These are phyloP conservation scores for Borealophlyctis nickersoniae DNA, from an alignment of 192 early-diverging fungal species.

Conservation along the genomic window DNA sequence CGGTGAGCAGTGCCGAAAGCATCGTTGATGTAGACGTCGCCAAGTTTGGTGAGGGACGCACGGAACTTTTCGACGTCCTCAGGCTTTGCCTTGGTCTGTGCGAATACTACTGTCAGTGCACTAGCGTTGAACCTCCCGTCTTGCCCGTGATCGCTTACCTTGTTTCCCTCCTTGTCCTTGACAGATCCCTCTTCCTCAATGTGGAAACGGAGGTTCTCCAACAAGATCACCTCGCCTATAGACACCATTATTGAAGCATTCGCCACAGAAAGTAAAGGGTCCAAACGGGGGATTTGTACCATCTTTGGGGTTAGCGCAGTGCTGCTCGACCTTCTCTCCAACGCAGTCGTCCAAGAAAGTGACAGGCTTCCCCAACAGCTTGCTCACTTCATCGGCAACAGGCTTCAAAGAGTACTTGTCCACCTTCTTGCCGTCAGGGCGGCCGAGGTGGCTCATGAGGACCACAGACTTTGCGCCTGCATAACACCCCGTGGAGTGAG, in stretches of 20 bases:
- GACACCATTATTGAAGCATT: slow-evolving; percentile 3
- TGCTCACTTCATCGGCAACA: slow-evolving; percentile 77
- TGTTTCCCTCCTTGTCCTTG: slow-evolving; percentile 88
- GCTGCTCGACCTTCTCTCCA: slow-evolving; percentile 78
- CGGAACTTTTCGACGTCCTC: slow-evolving; percentile 84
- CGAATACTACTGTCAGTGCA: neutral
- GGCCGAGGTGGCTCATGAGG: slow-evolving; percentile 95
- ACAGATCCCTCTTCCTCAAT: slow-evolving; percentile 94
- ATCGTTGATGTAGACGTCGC: slow-evolving; percentile 97
- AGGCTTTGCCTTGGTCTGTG: slow-evolving; percentile 75
- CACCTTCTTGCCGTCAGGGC: slow-evolving; percentile 87
- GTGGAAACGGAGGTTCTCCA: slow-evolving; percentile 98
- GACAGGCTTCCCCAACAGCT: slow-evolving; percentile 76
- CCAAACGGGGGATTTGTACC: slow-evolving; percentile 20
- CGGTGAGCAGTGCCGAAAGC: slow-evolving; percentile 99
- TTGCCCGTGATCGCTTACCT: slow-evolving; percentile 37
- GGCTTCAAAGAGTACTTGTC: slow-evolving; percentile 91
- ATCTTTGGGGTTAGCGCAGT: slow-evolving; percentile 60
- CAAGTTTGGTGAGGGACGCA: slow-evolving; percentile 85
- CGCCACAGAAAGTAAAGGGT: neutral
- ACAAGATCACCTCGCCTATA: slow-evolving; percentile 78
- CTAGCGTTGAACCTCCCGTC: neutral
- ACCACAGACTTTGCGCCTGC: slow-evolving; percentile 82
- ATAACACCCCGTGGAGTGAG: neutral
- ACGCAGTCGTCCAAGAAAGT: slow-evolving; percentile 94